Evolutionary conservation across 2,329 filamentous ascomycete species (phyloP), one percentile per base, ranked within the genome.

Genomic region (Pseudogymnoascus sp.): DNA sequence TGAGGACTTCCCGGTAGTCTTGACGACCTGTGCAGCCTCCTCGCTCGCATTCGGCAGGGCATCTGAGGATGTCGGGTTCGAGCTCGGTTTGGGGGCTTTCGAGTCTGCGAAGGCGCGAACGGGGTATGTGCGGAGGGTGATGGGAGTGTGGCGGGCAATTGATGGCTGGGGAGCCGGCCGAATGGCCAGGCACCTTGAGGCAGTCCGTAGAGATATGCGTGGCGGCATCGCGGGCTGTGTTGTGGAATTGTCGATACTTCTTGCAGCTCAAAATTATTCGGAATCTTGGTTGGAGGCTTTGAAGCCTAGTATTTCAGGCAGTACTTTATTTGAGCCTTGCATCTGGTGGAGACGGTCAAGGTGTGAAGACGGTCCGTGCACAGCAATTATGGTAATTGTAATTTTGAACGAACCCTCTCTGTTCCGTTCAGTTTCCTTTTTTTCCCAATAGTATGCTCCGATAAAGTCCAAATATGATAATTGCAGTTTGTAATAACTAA

Each of bases 41-140:
- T 89, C 84, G 66, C 82, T 87, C 31, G 88, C 83, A 75, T 85
- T 81, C 43, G 83, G 82, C 61, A 86, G 74, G 31, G 72, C 73
- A 65, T 82, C 78, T 60, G 59, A 41, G 74, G 81, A 78, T 63
- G 82, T 83, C 11, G 82, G 78, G 22, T 78, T 79, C 53, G 72
- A 72, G 46, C 67, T 28, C 14, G 31, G 38, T 41, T 62, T 64
- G 53, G 65, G 67, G 10, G 65, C 50, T 59, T 72, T 71, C 59
- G 71, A 67, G 40, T 72, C 69, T 40, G 70, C 71, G 60, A 69
- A 73, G 11, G 67, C 66, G 67, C 72, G 69, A 60, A 67, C 66
- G 59, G 68, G 60, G 14, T 65, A 61, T n/a, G 67, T 63, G 22
- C 66, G 67, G 35, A 69, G 60, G 35, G 70, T 66, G 64, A 66